A percentile compares a stretch with the other conserved stretches of the same genome.
phyloP scores from a whole-genome alignment of 1,139 yeast genomes.

The Yamadazyma triangularis region DNA sequence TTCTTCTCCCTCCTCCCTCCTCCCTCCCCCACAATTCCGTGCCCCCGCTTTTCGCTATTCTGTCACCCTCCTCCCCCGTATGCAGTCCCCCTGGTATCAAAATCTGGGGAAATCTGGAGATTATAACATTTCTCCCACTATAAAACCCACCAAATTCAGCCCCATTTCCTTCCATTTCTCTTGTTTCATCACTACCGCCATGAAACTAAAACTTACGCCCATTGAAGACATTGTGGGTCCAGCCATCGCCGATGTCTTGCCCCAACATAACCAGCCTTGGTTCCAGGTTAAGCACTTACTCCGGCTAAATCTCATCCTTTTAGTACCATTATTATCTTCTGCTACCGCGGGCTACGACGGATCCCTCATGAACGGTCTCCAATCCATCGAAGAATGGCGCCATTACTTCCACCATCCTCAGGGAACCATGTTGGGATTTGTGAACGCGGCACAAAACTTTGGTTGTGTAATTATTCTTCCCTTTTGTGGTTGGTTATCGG shows the following conservation, averaged over 20 bases:
- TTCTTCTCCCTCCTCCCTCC: too few species aligned
- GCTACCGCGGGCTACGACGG: slow-evolving; percentile 19
- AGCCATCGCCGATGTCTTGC: slow-evolving; percentile 13
- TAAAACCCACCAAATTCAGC: too few species aligned
- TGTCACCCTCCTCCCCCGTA: too few species aligned
- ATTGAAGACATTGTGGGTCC: slow-evolving; percentile 14
- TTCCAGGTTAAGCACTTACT: slow-evolving; percentile 9
- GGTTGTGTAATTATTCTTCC: slow-evolving; percentile 19
- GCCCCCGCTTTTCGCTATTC: too few species aligned
- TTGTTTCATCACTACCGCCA: too few species aligned
- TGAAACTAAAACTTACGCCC: slow-evolving; percentile 4
- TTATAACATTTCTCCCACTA: too few species aligned
- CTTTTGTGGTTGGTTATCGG: slow-evolving; percentile 28
- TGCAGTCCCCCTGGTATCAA: too few species aligned
- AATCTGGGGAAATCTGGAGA: too few species aligned
- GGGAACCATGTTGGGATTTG: slow-evolving; percentile 18
- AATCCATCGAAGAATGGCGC: slow-evolving; percentile 13
- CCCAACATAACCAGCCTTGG: slow-evolving; percentile 13
- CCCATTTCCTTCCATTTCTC: too few species aligned
- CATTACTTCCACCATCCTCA: slow-evolving; percentile 11
- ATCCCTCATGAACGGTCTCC: slow-evolving; percentile 15
- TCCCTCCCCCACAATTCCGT: too few species aligned
- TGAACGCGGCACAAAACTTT: slow-evolving; percentile 16
- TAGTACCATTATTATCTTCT: slow-evolving; percentile 12
- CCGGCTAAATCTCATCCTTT: slow-evolving; percentile 8